Percentiles rank a stretch among this genome's conserved stretches.
phyloP scores from a whole-genome alignment of 805 yeast species.

The Spathaspora passalidarum region DNA sequence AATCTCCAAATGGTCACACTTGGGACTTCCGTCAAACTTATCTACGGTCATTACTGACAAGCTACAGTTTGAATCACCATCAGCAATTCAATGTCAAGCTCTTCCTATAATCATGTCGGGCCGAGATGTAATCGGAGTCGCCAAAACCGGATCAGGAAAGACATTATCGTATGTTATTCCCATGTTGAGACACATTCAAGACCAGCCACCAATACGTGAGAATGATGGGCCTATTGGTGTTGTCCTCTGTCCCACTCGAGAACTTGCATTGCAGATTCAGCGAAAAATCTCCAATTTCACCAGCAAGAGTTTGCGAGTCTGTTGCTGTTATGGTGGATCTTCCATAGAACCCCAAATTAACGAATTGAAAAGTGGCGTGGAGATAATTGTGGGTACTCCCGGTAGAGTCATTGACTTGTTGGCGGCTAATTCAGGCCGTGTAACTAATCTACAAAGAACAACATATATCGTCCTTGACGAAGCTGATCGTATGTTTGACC shows the following conservation, averaged over 20 bases:
- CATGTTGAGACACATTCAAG: slow-evolving; percentile 75
- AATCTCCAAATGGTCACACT: slow-evolving; percentile 71
- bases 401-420: slow-evolving; percentile 89
- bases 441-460: slow-evolving; percentile 62
- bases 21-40: slow-evolving; percentile 67
- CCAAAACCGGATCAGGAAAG: slow-evolving; percentile 96
- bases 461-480: slow-evolving; percentile 91
- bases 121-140: slow-evolving; percentile 83
- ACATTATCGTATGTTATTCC: slow-evolving; percentile 88
- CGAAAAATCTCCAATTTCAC: slow-evolving; percentile 63
- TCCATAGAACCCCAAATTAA: slow-evolving; percentile 80
- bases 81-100: slow-evolving; percentile 89
- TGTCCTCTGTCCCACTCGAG: slow-evolving; percentile 88
- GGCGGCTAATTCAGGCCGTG: slow-evolving; percentile 77
- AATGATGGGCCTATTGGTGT: slow-evolving; percentile 76
- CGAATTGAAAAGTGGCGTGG: slow-evolving; percentile 71
- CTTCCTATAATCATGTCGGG: slow-evolving; percentile 90
- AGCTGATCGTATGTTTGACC: slow-evolving; percentile 94
- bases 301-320: slow-evolving; percentile 43
- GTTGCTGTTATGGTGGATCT: slow-evolving; percentile 91
- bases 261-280: slow-evolving; percentile 79
- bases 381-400: slow-evolving; percentile 88
- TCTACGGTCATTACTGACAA: slow-evolving; percentile 49
- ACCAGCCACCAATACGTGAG: slow-evolving; percentile 51
- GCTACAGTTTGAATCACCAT: slow-evolving; percentile 59